These are phyloP conservation scores for Hemisphaericaspora xylofermentans DNA, from an alignment of 1,139 yeast species.

Conservation along the genomic window DNA sequence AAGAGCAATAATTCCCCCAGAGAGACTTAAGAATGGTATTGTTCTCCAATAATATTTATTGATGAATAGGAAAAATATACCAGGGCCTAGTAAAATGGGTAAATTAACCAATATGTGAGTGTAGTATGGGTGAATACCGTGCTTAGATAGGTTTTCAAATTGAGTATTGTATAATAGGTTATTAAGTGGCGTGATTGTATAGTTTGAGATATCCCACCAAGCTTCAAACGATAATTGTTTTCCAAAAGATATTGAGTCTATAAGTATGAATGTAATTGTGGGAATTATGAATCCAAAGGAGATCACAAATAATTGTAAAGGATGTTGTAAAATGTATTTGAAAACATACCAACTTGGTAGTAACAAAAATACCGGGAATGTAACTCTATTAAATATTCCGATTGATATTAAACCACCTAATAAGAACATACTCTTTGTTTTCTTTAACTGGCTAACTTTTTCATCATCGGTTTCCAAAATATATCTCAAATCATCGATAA, in stretches of 20 bases:
- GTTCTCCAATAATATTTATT: constrained; percentile 38
- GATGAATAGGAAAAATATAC: constrained; percentile 41
- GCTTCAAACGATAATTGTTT: constrained; percentile 7
- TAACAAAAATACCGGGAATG: constrained; percentile 73
- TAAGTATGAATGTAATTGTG: constrained; percentile 37
- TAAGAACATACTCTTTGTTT: constrained; percentile 10
- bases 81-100: constrained; percentile 82
- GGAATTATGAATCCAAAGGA: constrained; percentile 32
- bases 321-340: constrained; percentile 32
- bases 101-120: constrained; percentile 74
- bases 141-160: constrained; percentile 59
- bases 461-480: constrained; percentile 18
- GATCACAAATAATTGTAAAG: constrained; percentile 22
- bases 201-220: constrained; percentile 6
- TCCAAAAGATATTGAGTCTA: constrained; percentile 49
- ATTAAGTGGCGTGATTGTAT: constrained; percentile 71
- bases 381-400: constrained; percentile 82
- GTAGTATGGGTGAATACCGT: constrained; percentile 80
- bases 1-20: constrained; percentile 60
- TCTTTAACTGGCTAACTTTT: constrained; percentile 11
- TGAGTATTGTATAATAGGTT: constrained; percentile 70
- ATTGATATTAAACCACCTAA: constrained; percentile 42
- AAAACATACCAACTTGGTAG: constrained; percentile 53
- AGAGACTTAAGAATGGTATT: constrained; percentile 56
- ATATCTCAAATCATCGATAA: constrained; percentile 47